Base-by-base conservation (phyloP, 164 flowering plant species). In the Aristolochia fimbriata region DNA sequence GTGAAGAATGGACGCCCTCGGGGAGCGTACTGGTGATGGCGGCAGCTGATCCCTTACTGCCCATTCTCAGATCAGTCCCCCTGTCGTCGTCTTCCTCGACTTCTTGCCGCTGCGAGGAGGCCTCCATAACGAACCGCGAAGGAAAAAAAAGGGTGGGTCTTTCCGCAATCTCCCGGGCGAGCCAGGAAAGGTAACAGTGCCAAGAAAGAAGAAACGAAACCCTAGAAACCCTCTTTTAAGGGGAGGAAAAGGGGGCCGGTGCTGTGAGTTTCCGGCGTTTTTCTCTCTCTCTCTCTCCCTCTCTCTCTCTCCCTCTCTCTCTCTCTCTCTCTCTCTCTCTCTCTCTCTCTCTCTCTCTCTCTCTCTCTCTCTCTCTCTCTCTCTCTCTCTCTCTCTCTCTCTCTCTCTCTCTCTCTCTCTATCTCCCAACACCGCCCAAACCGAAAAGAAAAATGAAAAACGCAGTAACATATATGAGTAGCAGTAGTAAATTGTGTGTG, bases 81-180 rank as follows among this genome's bases (percentile, higher is more conserved):
- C 59, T 19, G 17, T 54, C 59, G 12, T 25, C 52, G n/a, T 62
- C 57, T 30, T 47, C 51, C 27, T 55, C 65, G 52, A 45, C 58
- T 9, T 56, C 58, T 4, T 56, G 41, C 6, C 21, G 41, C 45
- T 56, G 58, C 20, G 58, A 56, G 19, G 52, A 49, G 45, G 19
- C 58, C n/a, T 27, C 41, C 43, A 56, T 15, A 16, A 15, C 58
- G 4, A 54, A 21, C 31, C 15, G n/a, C 14, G 33, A n/a, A 25
- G 20, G 23, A 27, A 27, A 27, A 15, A 27, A 24, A 25, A 31
- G 20, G 58, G 21, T 0, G 6, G 57, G 23, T n/a, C 22, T 21
- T 49, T 51, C 25, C 15, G 55, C 25, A 22, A 12, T n/a, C 24
- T 51, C 5, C 43, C 43, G 43, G 43, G 43, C 8, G 43, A 37